Percentiles rank a stretch among this genome's conserved stretches.
Evolutionary conservation across 2,329 filamentous ascomycete species (phyloP).

Genomic region (Microsporum audouinii): DNA sequence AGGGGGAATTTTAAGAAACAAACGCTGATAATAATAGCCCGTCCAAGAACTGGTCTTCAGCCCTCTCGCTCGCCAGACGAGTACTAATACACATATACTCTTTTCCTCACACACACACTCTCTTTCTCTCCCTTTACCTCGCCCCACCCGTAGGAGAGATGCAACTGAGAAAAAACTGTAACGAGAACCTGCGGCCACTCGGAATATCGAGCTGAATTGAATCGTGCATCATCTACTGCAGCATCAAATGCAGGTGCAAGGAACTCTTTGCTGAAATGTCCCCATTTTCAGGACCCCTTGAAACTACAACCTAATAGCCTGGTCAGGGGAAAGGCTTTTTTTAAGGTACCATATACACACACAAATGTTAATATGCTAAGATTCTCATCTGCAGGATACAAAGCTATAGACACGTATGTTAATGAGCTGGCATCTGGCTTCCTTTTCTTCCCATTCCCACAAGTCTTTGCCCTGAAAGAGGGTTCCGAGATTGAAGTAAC

Average conservation of each 20-base stretch:
- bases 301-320: neutral
- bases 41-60: too few relatives aligned
- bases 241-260: neutral
- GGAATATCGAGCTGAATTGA: neutral
- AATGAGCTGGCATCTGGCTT: neutral
- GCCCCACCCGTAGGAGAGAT: neutral
- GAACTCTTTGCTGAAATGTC: neutral
- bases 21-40: too few relatives aligned
- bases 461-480: neutral
- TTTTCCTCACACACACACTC: neutral
- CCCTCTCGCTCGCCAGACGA: too few relatives aligned
- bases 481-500: slow-evolving; percentile 1
- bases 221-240: slow-evolving; percentile 1
- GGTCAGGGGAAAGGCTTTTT: neutral
- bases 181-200: neutral
- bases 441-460: neutral
- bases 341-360: too few relatives aligned
- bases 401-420: neutral
- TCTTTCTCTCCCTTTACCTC: neutral
- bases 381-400: neutral
- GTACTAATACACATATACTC: too few relatives aligned
- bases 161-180: neutral
- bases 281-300: neutral
- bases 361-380: too few relatives aligned
- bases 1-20: too few relatives aligned